Conservation (phyloP, 1,139 yeast species). For the Geotrichum phurueaensis region DNA sequence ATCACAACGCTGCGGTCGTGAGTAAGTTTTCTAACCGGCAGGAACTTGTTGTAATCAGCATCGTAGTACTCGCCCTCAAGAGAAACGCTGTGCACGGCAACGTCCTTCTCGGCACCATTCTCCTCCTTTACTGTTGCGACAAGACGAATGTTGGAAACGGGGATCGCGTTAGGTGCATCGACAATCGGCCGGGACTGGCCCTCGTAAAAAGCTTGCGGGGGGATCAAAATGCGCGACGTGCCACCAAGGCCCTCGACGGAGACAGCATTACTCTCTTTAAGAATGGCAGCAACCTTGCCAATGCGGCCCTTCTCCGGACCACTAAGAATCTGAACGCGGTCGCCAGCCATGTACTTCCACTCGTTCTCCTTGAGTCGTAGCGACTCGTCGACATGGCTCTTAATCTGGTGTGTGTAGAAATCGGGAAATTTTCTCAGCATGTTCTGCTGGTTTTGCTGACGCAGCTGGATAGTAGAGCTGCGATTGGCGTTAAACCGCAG, state of each 20-base stretch:
- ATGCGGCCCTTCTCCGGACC: slow-evolving; percentile 72
- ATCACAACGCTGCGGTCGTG: slow-evolving; percentile 60
- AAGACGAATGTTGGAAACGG: slow-evolving; percentile 59
- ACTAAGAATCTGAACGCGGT: slow-evolving; percentile 55
- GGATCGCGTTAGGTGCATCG: slow-evolving; percentile 52
- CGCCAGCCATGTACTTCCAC: slow-evolving; percentile 55
- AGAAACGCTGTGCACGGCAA: slow-evolving; percentile 71
- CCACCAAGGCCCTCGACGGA: slow-evolving; percentile 54
- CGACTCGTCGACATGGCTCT: slow-evolving; percentile 26
- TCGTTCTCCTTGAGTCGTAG: slow-evolving; percentile 41
- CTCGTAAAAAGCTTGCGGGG: slow-evolving; percentile 67
- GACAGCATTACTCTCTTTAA: slow-evolving; percentile 46
- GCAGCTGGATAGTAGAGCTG: slow-evolving; percentile 8
- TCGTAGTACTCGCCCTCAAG: slow-evolving; percentile 67
- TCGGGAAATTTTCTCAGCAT: slow-evolving; percentile 10
- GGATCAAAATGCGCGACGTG: slow-evolving; percentile 45
- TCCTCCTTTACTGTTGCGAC: slow-evolving; percentile 72
- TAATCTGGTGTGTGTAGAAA: slow-evolving; percentile 11
- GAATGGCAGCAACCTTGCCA: slow-evolving; percentile 49
- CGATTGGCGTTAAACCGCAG: slow-evolving; percentile 12
- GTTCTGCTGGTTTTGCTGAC: slow-evolving; percentile 6
- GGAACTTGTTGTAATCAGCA: slow-evolving; percentile 61
- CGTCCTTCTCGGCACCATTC: slow-evolving; percentile 46
- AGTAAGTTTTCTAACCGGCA: slow-evolving; percentile 72
- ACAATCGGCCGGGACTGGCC: slow-evolving; percentile 67